A percentile compares a stretch with the other conserved stretches of the same genome.
phyloP scores from a whole-genome alignment of 345 rosid species.

The Crucihimalaya himalaica region DNA sequence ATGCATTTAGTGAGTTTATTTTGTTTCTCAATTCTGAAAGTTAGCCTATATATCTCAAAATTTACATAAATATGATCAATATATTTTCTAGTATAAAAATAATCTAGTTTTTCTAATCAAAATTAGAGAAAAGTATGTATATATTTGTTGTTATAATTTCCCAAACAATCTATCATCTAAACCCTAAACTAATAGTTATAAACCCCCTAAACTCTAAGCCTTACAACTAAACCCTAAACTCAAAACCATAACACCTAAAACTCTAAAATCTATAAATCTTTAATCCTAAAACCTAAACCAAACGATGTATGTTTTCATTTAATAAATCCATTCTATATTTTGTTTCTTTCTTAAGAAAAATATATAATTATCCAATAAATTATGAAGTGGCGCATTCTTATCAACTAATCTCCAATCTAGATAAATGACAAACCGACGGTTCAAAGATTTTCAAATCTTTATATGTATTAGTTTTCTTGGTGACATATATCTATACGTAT shows the following conservation, averaged over 20 bases:
- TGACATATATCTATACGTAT: slow-evolving; percentile 9
- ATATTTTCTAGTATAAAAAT: too few relatives aligned
- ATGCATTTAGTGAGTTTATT: not conserved
- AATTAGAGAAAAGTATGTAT: too few relatives aligned
- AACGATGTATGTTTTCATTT: not conserved
- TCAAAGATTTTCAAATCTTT: not conserved
- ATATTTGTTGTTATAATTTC: not conserved
- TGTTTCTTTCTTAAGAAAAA: not conserved
- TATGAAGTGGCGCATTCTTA: not conserved
- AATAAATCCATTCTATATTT: not conserved
- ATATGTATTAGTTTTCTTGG: slow-evolving; percentile 1
- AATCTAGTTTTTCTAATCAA: too few relatives aligned
- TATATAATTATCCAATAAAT: not conserved
- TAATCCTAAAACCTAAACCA: not conserved
- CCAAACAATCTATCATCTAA: not conserved
- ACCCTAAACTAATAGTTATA: not conserved
- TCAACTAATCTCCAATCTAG: not conserved
- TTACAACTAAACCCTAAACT: not conserved
- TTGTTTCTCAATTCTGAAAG: not conserved
- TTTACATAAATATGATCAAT: not conserved
- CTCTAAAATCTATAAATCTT: not conserved
- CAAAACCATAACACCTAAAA: not conserved
- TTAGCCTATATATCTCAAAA: not conserved
- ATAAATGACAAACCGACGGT: not conserved
- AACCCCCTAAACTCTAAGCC: not conserved